Conservation (phyloP, 352 stramenopile genomes). For the Globisporangium lucens region DNA sequence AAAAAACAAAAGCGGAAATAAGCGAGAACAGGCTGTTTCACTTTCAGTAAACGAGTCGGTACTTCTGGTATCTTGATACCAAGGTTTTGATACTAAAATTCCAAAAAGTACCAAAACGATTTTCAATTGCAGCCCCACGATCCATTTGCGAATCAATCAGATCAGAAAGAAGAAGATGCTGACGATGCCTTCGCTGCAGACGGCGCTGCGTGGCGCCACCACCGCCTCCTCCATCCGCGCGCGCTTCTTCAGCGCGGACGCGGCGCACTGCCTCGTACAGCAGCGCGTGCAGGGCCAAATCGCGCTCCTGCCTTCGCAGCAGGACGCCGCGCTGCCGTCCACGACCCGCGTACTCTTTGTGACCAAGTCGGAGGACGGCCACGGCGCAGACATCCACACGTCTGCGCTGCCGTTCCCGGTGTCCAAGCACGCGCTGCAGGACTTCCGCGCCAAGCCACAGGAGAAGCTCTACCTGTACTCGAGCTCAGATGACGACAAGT, state of each 20-base stretch:
- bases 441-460: conserved; percentile 65
- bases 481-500: conserved; percentile 29
- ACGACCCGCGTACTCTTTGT: conserved; percentile 60
- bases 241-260: conserved; percentile 41
- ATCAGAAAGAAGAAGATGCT: conserved; percentile 7
- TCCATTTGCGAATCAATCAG: conserved; percentile 3
- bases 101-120: too few relatives aligned
- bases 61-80: too few relatives aligned
- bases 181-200: conserved; percentile 7
- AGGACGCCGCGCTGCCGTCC: conserved; percentile 11
- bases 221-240: background rate
- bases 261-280: conserved; percentile 58
- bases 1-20: too few relatives aligned
- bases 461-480: conserved; percentile 78
- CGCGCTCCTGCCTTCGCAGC: conserved; percentile 24
- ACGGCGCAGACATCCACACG: conserved; percentile 23
- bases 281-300: conserved; percentile 57
- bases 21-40: too few relatives aligned
- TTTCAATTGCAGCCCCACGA: background rate
- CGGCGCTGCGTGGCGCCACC: conserved; percentile 6
- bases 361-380: conserved; percentile 18
- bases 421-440: conserved; percentile 50
- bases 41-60: too few relatives aligned
- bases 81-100: too few relatives aligned
- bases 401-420: conserved; percentile 60